A percentile compares a stretch with the other conserved stretches of the same genome.
These are phyloP conservation scores for Citrus inodora DNA, from an alignment of 345 rosid genomes.

Conservation along the genomic window DNA sequence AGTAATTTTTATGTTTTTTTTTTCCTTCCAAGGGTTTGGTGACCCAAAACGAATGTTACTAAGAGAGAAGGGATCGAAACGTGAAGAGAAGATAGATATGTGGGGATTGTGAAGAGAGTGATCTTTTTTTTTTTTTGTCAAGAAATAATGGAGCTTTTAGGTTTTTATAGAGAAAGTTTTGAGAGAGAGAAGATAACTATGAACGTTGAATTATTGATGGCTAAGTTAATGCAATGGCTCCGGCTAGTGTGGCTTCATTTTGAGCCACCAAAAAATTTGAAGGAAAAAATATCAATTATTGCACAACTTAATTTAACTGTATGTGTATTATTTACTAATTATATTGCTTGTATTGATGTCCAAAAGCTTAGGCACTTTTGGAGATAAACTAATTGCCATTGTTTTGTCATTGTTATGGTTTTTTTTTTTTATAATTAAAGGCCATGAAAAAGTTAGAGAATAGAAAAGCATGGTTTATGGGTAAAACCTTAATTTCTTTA, in stretches of 20 bases:
- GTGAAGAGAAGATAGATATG: not conserved
- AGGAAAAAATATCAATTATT: too few relatives aligned
- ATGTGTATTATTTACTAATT: not conserved
- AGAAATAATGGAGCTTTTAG: constrained; percentile 14
- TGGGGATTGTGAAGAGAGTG: constrained; percentile 24
- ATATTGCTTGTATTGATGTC: not conserved
- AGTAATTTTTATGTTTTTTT: not conserved
- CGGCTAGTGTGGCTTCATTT: constrained; percentile 35
- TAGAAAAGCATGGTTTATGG: too few relatives aligned
- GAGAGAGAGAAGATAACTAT: not conserved
- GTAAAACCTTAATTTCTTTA: too few relatives aligned
- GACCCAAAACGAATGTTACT: constrained; percentile 47
- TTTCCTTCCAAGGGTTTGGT: not conserved
- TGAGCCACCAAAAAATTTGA: constrained; percentile 19
- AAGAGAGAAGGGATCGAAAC: constrained; percentile 37
- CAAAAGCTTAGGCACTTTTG: not conserved
- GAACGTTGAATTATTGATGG: constrained; percentile 15
- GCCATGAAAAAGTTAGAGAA: too few relatives aligned
- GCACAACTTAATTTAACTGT: too few relatives aligned
- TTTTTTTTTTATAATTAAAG: too few relatives aligned
- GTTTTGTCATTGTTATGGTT: not conserved
- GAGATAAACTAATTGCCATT: not conserved
- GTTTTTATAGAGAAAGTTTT: constrained; percentile 26
- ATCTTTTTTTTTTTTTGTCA: not conserved
- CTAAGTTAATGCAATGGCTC: constrained; percentile 22